Conservation (phyloP, 1,284 basidiomycete species). For the Rhodotorula sp. region DNA sequence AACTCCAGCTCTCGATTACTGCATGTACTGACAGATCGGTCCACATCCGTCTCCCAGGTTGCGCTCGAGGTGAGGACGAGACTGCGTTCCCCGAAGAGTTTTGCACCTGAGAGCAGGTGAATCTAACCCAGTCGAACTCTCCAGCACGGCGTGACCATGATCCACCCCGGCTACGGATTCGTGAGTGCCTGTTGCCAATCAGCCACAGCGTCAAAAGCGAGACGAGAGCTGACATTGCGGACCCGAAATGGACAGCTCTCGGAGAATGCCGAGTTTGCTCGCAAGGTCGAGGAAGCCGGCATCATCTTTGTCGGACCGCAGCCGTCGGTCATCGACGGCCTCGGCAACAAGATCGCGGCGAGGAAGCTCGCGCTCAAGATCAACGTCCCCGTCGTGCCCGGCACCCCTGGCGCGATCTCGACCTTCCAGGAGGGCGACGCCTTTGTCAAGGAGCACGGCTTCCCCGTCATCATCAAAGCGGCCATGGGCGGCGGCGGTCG, state of each 20-base stretch:
- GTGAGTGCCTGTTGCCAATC: conserved; percentile 50
- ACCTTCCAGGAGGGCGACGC: conserved; percentile 76
- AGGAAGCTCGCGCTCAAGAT: conserved; percentile 63
- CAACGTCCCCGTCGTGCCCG: conserved; percentile 94
- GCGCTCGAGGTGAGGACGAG: conserved; percentile 14
- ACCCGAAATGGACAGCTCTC: conserved; percentile 74
- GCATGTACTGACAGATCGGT: too few relatives aligned
- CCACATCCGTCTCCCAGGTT: background rate
- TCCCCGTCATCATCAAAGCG: conserved; percentile 74
- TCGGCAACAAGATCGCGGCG: conserved; percentile 91
- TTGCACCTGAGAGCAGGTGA: background rate
- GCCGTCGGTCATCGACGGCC: conserved; percentile 93
- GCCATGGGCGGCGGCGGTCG: conserved; percentile 98
- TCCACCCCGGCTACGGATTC: conserved; percentile 98
- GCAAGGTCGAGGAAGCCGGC: conserved; percentile 94
- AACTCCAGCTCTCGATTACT: conserved; percentile 59
- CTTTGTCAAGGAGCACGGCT: conserved; percentile 93
- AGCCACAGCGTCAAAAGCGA: background rate
- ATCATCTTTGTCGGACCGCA: conserved; percentile 95
- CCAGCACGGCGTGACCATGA: conserved; percentile 86
- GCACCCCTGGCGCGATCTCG: conserved; percentile 89
- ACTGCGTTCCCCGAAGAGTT: too few relatives aligned
- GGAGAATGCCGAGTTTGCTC: conserved; percentile 93
- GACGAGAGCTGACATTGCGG: conserved; percentile 54
- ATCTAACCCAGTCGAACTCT: background rate